Base-by-base conservation (phyloP, 176 grass and related monocot genomes). In the Pontederia crassipes region DNA sequence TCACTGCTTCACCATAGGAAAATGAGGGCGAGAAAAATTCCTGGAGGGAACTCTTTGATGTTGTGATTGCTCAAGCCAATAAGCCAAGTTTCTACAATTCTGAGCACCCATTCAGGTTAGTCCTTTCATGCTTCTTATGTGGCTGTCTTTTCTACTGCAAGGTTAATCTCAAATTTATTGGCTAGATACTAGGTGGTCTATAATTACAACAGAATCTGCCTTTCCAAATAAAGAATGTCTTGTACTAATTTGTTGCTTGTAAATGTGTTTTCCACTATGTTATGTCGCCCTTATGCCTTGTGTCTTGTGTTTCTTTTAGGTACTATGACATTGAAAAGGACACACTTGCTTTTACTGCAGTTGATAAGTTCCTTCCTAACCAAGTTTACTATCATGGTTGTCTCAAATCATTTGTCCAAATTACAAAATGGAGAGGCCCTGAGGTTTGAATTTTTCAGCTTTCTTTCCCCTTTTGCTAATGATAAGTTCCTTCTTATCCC, bases 51-150 rank as follows among this genome's bases (percentile, higher is more conserved):
- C 84, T 98, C 48, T 98, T 98, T 71, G 87, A 98, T 54, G 93
- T 98, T 73, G 93, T 98, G 58, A 92, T 98, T 88, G 93, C 93
- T 17, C 76, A 92, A 67, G 93, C 93, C 67, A 98, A 88, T 62
- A 98, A 98, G 57, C 93, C 93, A 14, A 76, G 69, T 59, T 98
- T 98, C 77, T 98, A 98, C 49, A 91, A 81, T 63, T 98, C 93
- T 45, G 93, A 98, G 29, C 79, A 92, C 12, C 93, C 93, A 10
- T 98, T 98, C 75, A 84, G 93, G 93, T 98, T 77, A 17, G 8
- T 74, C 51, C 10, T 17, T 11, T 53, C 17, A 54, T 12, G 2
- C 18, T 64, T 46, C 29, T 0, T 46, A 14, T 70, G 28, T 8
- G 32, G 2, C 32, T 40, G 32, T 45, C 28, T 32, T 61, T 61